Percentiles rank a stretch among this genome's conserved stretches.
Evolutionary conservation across 345 rosid species (phyloP).

Genomic region (Odontarrhena argentea): DNA sequence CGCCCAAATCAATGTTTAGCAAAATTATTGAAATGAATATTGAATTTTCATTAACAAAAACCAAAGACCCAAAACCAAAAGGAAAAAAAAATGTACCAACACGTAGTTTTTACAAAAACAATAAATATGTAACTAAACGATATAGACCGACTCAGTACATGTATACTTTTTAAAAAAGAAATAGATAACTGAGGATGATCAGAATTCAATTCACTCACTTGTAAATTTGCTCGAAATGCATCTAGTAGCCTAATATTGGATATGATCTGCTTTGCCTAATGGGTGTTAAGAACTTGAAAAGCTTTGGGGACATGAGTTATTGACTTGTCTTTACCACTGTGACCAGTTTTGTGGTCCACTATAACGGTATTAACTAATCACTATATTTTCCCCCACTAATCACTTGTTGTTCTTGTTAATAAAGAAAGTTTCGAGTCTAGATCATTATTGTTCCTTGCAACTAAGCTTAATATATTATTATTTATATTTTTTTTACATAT

Average conservation of each 20-base stretch:
- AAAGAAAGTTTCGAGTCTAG: no score
- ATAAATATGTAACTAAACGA: background rate
- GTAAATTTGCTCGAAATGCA: background rate
- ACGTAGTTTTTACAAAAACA: background rate
- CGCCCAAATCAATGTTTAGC: no score
- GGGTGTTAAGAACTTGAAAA: conserved; percentile 11
- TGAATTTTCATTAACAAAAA: no score
- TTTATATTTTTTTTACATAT: no score
- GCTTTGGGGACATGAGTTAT: conserved; percentile 24
- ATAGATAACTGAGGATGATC: background rate
- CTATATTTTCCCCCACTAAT: conserved; percentile 1
- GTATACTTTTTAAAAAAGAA: background rate
- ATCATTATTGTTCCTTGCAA: no score
- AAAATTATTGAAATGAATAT: no score
- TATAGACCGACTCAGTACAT: background rate
- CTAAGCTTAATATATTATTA: no score
- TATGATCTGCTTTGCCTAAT: conserved; percentile 1
- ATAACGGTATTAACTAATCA: conserved; percentile 41
- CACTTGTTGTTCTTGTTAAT: background rate
- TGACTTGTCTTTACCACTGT: conserved; percentile 25
- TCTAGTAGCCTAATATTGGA: conserved; percentile 3
- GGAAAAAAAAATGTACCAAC: no score
- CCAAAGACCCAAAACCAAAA: no score
- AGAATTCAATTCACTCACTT: background rate
- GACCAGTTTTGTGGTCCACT: conserved; percentile 36